Evolutionary conservation across 768 basidiomycete genomes (phyloP).

Genomic region (Suillus subalutaceus): DNA sequence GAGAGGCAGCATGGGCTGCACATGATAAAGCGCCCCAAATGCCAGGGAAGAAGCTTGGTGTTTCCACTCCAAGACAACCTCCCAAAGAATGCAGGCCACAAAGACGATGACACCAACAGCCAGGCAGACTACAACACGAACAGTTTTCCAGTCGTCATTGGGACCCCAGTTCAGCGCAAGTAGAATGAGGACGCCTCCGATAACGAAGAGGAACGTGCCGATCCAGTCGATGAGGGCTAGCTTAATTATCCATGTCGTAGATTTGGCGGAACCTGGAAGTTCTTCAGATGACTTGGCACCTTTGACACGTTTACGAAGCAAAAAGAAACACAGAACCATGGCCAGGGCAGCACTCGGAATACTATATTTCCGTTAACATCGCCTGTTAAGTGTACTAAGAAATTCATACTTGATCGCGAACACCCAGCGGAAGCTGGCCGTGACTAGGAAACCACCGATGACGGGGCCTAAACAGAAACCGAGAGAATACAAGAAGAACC

Average conservation of each 20-base stretch:
- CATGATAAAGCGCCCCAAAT: constrained; percentile 23
- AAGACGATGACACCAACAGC: constrained; percentile 47
- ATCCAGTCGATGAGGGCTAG: constrained; percentile 48
- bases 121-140: constrained; percentile 50
- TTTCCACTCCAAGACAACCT: constrained; percentile 40
- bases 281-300: constrained; percentile 19
- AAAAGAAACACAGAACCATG: constrained; percentile 42
- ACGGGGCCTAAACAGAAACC: constrained; percentile 49
- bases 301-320: constrained; percentile 40
- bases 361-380: constrained; percentile 27
- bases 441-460: constrained; percentile 43
- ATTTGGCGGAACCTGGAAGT: constrained; percentile 9
- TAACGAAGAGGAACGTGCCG: constrained; percentile 46
- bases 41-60: background rate
- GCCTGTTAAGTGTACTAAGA: background rate
- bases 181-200: constrained; percentile 47
- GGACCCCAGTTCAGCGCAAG: constrained; percentile 57
- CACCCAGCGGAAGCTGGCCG: constrained; percentile 52
- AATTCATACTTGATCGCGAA: constrained; percentile 56
- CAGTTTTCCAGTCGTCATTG: constrained; percentile 41
- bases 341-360: constrained; percentile 41
- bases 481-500: constrained; percentile 47
- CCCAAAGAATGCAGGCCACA: constrained; percentile 45
- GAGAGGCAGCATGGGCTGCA: constrained; percentile 50
- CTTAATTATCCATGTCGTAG: constrained; percentile 29